Base-by-base conservation (phyloP, 208 protist genomes). In the Lotmaria passim region DNA sequence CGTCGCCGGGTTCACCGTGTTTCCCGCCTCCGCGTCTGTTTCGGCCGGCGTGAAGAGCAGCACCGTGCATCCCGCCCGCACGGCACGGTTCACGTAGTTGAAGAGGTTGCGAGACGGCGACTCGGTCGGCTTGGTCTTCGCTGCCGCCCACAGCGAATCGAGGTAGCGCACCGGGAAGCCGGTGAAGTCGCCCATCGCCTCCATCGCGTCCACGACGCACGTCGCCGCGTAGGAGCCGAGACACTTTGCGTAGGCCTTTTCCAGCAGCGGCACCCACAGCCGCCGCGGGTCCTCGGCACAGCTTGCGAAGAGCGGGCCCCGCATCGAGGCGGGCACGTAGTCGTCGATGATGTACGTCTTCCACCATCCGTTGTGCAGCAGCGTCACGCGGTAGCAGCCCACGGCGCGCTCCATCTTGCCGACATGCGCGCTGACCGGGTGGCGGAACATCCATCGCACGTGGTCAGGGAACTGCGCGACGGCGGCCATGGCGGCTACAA, bases 181-280 rank as follows among this genome's bases (percentile, higher is more conserved):
- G 31, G 81, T 86, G 39, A 93, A 72, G 58, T 90, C 85, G 33
- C 73, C 61, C 11, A 94, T 34, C 8, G 85, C 89, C 33, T 83
- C 77, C 62, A 86, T 73, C 7, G 76, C 69, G 48, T 93, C 85
- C 7, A 85, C 82, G 34, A 75, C 41, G 51, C 76, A 70, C 67
- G 91, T 91, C 56, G 81, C 79, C 26, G 85, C 82, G 76, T 96
- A 96, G n/a, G 77, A 82, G 62, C 91, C 90, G 65, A 89, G 74
- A 19, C 83, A 41, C 75, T 97, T 97, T 19, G 91, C 91, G 69
- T 94, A 96, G 12, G 90, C 93, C 81, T 97, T 97, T 71, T 97
- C 82, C 47, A 95, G 52, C 19, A 97, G 62, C 21, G 81, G 87
- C 31, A 91, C 73, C 91, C 93, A 97, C 76, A 96, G 67, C 65